Evolutionary conservation across 176 grass and related monocot genomes (phyloP).

Genomic region (Bothriochloa decipiens): DNA sequence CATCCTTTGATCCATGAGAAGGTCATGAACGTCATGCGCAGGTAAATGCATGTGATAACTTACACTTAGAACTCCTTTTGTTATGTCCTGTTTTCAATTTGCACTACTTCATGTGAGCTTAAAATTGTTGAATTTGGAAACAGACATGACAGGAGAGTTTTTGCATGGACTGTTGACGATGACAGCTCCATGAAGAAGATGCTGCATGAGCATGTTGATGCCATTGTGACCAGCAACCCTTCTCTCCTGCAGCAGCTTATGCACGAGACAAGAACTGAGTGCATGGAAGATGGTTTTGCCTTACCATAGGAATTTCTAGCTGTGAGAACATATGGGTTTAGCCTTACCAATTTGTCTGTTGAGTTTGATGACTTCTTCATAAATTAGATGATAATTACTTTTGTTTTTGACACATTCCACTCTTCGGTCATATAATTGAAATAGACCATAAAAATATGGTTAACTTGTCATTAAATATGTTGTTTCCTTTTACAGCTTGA

Average conservation of each 20-base stretch:
- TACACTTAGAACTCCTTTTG: not conserved
- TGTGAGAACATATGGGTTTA: not conserved
- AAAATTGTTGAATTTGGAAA: not conserved
- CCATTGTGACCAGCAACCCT: slow-evolving; percentile 86
- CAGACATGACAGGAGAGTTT: slow-evolving; percentile 79
- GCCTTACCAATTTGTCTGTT: not conserved
- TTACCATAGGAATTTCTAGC: slow-evolving; percentile 51
- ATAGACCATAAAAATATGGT: not conserved
- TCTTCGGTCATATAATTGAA: not conserved
- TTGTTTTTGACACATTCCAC: not conserved
- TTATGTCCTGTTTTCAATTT: not conserved
- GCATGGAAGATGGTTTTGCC: slow-evolving; percentile 68
- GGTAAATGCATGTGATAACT: slow-evolving; percentile 30
- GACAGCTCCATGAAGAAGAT: slow-evolving; percentile 72
- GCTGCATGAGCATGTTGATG: slow-evolving; percentile 75
- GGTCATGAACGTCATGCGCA: slow-evolving; percentile 60
- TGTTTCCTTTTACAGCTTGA: not conserved
- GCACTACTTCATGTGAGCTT: not conserved
- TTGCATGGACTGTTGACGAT: slow-evolving; percentile 95
- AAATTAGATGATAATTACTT: not conserved
- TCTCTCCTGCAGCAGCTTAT: slow-evolving; percentile 68
- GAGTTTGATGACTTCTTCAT: not conserved
- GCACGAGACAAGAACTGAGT: slow-evolving; percentile 68
- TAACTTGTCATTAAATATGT: not conserved
- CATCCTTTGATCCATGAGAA: slow-evolving; percentile 70